phyloP scores from a whole-genome alignment of 192 early-diverging fungal genomes.

The Backusella sp. region DNA sequence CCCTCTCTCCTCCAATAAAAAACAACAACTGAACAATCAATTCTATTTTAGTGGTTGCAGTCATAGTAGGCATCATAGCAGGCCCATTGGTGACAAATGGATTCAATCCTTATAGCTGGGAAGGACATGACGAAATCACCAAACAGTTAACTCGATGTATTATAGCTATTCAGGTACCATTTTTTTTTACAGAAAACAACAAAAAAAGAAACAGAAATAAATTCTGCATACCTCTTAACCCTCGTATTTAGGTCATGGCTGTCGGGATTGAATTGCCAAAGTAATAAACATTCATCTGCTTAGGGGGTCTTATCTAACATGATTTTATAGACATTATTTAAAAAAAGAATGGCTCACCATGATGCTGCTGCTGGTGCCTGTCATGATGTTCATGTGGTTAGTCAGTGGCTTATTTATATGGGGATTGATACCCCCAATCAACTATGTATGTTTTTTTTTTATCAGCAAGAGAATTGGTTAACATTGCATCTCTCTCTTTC shows the following conservation, averaged over 20 bases:
- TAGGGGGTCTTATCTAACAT: neutral
- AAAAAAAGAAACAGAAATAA: neutral
- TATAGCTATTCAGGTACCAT: conserved; percentile 75
- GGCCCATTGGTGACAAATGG: conserved; percentile 73
- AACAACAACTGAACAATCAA: neutral
- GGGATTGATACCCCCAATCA: conserved; percentile 49
- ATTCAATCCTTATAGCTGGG: conserved; percentile 65
- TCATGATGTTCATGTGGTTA: conserved; percentile 83
- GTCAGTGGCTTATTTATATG: conserved; percentile 66
- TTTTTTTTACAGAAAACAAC: neutral
- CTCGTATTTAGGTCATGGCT: conserved; percentile 65
- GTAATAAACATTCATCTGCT: conserved; percentile 30
- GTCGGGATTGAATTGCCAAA: conserved; percentile 81
- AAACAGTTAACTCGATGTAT: conserved; percentile 75
- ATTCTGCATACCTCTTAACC: neutral
- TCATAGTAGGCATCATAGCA: conserved; percentile 80
- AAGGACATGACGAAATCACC: conserved; percentile 52
- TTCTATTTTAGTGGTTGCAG: conserved; percentile 65
- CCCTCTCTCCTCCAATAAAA: no score
- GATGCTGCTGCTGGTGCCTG: conserved; percentile 69
- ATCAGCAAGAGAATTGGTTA: neutral
- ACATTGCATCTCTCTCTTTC: neutral
- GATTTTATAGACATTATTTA: conserved; percentile 31
- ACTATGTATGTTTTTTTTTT: conserved; percentile 42
- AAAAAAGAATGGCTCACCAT: conserved; percentile 64